Conservation (phyloP, 2,329 filamentous ascomycete species). For the Nemania abortiva region DNA sequence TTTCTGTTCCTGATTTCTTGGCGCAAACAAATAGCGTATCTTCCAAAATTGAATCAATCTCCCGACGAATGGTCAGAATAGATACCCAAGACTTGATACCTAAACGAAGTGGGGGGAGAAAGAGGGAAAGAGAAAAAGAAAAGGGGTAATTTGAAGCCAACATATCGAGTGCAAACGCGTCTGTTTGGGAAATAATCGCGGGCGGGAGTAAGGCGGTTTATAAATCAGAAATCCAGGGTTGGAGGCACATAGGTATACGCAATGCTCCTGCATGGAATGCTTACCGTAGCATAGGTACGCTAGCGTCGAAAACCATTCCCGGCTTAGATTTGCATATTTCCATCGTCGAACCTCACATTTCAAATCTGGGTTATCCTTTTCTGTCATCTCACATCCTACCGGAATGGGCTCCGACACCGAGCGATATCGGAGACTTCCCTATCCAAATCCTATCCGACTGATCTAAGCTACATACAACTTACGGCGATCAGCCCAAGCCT, state of each 20-base stretch:
- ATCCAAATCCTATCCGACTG: neutral
- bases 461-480: neutral
- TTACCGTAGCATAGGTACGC: slow-evolving; percentile 8
- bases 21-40: slow-evolving; percentile 8
- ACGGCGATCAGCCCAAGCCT: neutral
- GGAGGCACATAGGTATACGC: neutral
- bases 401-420: slow-evolving; percentile 3
- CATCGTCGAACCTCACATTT: slow-evolving; percentile 32
- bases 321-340: neutral
- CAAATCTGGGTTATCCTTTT: slow-evolving; percentile 8
- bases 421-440: slow-evolving; percentile 26
- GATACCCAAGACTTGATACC: neutral
- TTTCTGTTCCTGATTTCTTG: slow-evolving; percentile 19
- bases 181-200: neutral
- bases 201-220: neutral
- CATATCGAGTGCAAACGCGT: neutral
- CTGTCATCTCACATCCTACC: slow-evolving; percentile 1
- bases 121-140: neutral
- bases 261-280: slow-evolving; percentile 23
- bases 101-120: too few species aligned
- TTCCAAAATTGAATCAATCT: neutral
- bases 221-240: neutral
- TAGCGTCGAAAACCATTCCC: neutral
- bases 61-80: neutral
- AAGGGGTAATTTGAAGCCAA: neutral